A percentile compares a stretch with the other conserved stretches of the same genome.
These are phyloP conservation scores for Fusarium annulatum DNA, from an alignment of 2,329 filamentous ascomycete species.

Conservation along the genomic window DNA sequence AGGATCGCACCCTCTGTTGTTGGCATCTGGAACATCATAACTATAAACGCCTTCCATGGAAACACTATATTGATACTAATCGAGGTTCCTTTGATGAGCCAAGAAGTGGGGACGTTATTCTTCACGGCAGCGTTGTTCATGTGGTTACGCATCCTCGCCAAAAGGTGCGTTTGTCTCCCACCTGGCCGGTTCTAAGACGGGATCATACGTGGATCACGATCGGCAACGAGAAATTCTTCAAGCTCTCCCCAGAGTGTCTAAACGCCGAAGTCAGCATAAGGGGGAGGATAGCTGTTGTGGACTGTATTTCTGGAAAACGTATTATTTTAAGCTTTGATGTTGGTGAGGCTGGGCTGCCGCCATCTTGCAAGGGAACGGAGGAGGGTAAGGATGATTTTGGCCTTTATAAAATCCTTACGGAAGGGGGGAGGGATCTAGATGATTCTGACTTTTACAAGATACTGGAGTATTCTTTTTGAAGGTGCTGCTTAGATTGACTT, in stretches of 20 bases:
- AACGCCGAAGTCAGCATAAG: not conserved
- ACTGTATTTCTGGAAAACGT: not conserved
- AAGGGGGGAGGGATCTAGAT: too few relatives aligned
- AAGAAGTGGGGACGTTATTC: rapidly evolving
- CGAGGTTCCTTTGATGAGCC: rapidly evolving
- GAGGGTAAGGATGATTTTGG: rapidly evolving
- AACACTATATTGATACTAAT: rapidly evolving
- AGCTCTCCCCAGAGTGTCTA: not conserved
- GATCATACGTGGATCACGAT: not conserved
- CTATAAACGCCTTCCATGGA: not conserved
- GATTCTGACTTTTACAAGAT: too few relatives aligned
- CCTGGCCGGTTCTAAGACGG: too few relatives aligned
- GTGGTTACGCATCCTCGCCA: rapidly evolving
- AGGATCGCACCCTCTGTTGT: rapidly evolving
- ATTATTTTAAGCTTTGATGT: not conserved
- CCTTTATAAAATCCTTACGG: too few relatives aligned
- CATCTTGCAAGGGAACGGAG: not conserved
- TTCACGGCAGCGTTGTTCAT: rapidly evolving
- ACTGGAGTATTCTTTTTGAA: too few relatives aligned
- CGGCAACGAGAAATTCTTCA: not conserved
- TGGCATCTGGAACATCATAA: not conserved
- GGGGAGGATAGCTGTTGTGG: rapidly evolving
- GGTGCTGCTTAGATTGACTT: too few relatives aligned
- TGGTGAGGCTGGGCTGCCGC: not conserved
- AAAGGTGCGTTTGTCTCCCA: rapidly evolving